Conservation (phyloP, 2,329 filamentous ascomycete species). For the Triangularia setosa region DNA sequence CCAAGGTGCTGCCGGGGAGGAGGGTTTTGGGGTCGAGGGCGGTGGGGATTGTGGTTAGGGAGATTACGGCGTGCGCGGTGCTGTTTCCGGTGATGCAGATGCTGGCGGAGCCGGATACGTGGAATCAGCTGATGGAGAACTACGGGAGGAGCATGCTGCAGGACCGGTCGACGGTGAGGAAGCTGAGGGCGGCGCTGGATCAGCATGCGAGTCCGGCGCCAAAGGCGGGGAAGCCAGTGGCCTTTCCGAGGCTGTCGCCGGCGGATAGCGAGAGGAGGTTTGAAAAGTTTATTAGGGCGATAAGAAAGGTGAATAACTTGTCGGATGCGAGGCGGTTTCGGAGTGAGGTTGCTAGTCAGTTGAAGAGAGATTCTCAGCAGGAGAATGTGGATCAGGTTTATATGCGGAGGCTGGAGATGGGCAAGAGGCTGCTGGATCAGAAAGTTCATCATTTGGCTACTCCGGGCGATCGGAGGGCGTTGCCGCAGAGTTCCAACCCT, state of each 20-base stretch:
- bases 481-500: constrained; percentile 24
- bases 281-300: constrained; percentile 87
- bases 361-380: constrained; percentile 76
- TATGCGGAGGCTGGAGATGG: constrained; percentile 83
- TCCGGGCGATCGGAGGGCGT: constrained; percentile 49
- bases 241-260: constrained; percentile 74
- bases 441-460: constrained; percentile 77
- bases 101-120: constrained; percentile 88
- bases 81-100: constrained; percentile 75
- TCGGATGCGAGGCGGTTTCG: constrained; percentile 90
- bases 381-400: constrained; percentile 83
- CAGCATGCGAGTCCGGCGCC: constrained; percentile 85
- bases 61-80: constrained; percentile 91
- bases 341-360: constrained; percentile 85
- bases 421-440: constrained; percentile 84
- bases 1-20: constrained; percentile 62
- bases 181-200: constrained; percentile 85
- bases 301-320: constrained; percentile 82
- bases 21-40: constrained; percentile 73
- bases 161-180: constrained; percentile 90
- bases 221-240: constrained; percentile 57
- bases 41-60: constrained; percentile 75
- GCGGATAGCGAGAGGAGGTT: constrained; percentile 89
- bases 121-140: constrained; percentile 94
- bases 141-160: constrained; percentile 83